phyloP scores from a whole-genome alignment of 2,329 filamentous ascomycete species.

The Dactylellina haptotyla region DNA sequence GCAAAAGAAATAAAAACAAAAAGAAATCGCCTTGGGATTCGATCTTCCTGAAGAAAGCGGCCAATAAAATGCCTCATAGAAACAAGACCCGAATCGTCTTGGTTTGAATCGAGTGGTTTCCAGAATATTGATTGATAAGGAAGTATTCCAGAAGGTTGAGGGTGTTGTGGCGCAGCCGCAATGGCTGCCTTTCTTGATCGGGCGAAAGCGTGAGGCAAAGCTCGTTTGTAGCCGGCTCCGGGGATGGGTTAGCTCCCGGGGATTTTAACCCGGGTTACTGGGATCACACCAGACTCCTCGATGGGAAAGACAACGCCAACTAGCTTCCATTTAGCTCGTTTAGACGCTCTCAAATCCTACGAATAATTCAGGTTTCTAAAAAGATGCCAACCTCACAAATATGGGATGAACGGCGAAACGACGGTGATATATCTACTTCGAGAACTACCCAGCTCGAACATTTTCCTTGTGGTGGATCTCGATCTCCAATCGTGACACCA shows the following conservation, averaged over 20 bases:
- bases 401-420: conserved; percentile 14
- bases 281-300: conserved; percentile 13
- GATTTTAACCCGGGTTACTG: conserved; percentile 20
- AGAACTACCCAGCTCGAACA: conserved; percentile 8
- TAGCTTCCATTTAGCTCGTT: too few relatives aligned
- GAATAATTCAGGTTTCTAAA: too few relatives aligned
- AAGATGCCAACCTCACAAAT: conserved; percentile 16
- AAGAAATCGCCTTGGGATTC: not conserved
- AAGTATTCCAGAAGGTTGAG: conserved; percentile 50
- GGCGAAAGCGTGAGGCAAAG: conserved; percentile 45
- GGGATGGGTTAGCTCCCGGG: conserved; percentile 26
- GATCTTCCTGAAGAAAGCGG: conserved; percentile 28
- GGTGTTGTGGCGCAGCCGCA: conserved; percentile 40
- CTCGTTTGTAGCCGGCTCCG: conserved; percentile 35
- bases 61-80: conserved; percentile 55
- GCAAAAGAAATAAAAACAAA: conserved; percentile 4
- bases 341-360: too few relatives aligned
- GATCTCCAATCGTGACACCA: conserved; percentile 5
- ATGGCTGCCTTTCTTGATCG: conserved; percentile 29
- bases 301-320: too few relatives aligned
- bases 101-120: conserved; percentile 16
- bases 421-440: conserved; percentile 34
- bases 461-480: not conserved
- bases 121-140: conserved; percentile 50
- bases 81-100: conserved; percentile 16